These are phyloP conservation scores for Parsonsia alboflavescens DNA, from an alignment of 257 asterid species.

Conservation along the genomic window DNA sequence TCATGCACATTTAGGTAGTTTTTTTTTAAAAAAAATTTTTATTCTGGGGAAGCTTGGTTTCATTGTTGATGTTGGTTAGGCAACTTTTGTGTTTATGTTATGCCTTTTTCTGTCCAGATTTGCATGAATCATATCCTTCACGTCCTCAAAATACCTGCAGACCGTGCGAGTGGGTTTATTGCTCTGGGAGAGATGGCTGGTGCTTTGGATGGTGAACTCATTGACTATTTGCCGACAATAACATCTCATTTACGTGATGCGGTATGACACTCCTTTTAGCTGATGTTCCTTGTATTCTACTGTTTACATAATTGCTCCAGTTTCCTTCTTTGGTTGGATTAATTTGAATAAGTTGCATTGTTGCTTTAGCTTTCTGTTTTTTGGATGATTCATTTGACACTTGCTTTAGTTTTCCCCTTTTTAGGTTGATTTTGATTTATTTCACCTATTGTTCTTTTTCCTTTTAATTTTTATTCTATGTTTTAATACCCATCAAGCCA, in stretches of 20 bases:
- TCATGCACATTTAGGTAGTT: slow-evolving; percentile 9
- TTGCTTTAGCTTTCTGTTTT: background rate
- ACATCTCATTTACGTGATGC: slow-evolving; percentile 96
- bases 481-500: no score
- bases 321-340: background rate
- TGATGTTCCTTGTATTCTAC: slow-evolving; percentile 3
- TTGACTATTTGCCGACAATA: slow-evolving; percentile 97
- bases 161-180: slow-evolving; percentile 93
- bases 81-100: slow-evolving; percentile 14
- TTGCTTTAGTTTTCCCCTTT: background rate
- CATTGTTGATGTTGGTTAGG: slow-evolving; percentile 16
- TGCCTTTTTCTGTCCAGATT: slow-evolving; percentile 48
- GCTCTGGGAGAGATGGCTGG: slow-evolving; percentile 99
- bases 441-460: no score
- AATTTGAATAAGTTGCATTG: background rate
- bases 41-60: slow-evolving; percentile 9
- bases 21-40: no score
- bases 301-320: slow-evolving; percentile 4
- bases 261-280: slow-evolving; percentile 40
- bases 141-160: slow-evolving; percentile 94
- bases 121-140: slow-evolving; percentile 99
- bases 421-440: no score
- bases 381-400: no score
- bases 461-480: background rate
- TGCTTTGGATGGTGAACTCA: slow-evolving; percentile 97